A percentile compares a stretch with the other conserved stretches of the same genome.
These are phyloP conservation scores for Trichothecium roseum DNA, from an alignment of 2,329 filamentous ascomycete species.

Conservation along the genomic window DNA sequence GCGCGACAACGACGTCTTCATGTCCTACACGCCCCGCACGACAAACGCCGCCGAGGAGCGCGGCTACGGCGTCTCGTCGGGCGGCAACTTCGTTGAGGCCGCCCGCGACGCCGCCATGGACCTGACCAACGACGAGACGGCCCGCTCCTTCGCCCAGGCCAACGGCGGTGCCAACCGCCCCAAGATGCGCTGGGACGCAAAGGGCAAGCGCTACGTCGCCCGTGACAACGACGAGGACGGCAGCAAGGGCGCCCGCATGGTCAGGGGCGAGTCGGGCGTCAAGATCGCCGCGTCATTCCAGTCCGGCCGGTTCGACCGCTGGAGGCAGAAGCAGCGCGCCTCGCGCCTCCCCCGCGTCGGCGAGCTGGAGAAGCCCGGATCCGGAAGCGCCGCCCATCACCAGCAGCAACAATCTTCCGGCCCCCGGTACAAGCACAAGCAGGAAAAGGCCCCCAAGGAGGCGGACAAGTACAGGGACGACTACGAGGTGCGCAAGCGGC, in stretches of 20 bases:
- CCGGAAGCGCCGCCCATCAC: conserved; percentile 1
- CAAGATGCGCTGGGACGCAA: conserved; percentile 93
- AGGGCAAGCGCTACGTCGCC: conserved; percentile 88
- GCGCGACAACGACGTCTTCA: conserved; percentile 85
- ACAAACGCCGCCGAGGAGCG: conserved; percentile 79
- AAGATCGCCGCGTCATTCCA: conserved; percentile 94
- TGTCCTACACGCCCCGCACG: conserved; percentile 83
- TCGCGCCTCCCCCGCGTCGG: conserved; percentile 71
- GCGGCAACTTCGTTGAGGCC: conserved; percentile 76
- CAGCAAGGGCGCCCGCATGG: conserved; percentile 59
- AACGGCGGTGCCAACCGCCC: conserved; percentile 58
- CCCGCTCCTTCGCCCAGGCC: conserved; percentile 68
- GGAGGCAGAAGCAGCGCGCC: conserved; percentile 80
- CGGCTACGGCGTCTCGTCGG: conserved; percentile 86
- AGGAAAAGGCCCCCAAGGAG: conserved; percentile 80
- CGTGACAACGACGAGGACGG: conserved; percentile 92
- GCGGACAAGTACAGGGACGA: conserved; percentile 90
- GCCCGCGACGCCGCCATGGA: conserved; percentile 89
- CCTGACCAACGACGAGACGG: conserved; percentile 76
- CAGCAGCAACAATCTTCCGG: conserved; percentile 18
- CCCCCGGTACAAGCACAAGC: conserved; percentile 69
- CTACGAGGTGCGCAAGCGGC: conserved; percentile 83
- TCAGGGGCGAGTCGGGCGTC: conserved; percentile 82
- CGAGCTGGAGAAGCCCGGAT: conserved; percentile 54
- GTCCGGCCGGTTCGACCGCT: conserved; percentile 84